Evolutionary conservation across 2,329 filamentous ascomycete genomes (phyloP), one percentile per base, ranked within the genome.

Genomic region (Onygenales sp.): DNA sequence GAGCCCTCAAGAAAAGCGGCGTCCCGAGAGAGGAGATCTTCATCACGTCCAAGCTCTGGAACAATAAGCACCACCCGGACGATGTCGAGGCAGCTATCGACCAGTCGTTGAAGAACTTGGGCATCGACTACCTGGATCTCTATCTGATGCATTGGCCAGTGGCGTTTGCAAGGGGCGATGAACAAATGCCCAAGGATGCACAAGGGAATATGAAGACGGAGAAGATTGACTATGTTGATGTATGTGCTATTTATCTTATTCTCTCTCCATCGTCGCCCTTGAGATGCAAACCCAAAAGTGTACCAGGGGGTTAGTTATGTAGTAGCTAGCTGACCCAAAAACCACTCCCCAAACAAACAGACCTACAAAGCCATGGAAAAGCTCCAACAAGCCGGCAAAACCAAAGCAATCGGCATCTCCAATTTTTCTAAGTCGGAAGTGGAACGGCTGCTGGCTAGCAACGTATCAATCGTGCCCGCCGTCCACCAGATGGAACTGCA

Each of bases 101-200:
- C 57, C 75, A 79, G 42, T 83, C 83, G 42, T 72, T 86, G 51
- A 77, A 82, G 63, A 77, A 82, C 62, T 76, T 86, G 61, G 78
- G 76, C 10, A 71, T 84, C 40, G 83, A 84, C 54, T 87, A 87
- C 64, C 73, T 88, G 54, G 84, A 88, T 64, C 73, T 88, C 9
- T 86, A 80, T 66, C 74, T 87, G 54, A 86, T 89, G 64, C 84
- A 87, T 68, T 88, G 78, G 76, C 80, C 80, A 0, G 72, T 75
- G 8, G 70, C 80, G 0, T 82, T 79, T 63, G 73, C 74, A 46
- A 68, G 73, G 27, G 72, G 76, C n/a, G 67, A 70, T 21, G 67
- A 74, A 5, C 57, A 71, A 42, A 72, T 78, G 49, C 77, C 78
- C 2, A 75, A 75, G 56, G 65, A 67, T 53, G 61, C 69, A 27